Conservation (phyloP, 345 rosid genomes). For the Populus pruinosa region DNA sequence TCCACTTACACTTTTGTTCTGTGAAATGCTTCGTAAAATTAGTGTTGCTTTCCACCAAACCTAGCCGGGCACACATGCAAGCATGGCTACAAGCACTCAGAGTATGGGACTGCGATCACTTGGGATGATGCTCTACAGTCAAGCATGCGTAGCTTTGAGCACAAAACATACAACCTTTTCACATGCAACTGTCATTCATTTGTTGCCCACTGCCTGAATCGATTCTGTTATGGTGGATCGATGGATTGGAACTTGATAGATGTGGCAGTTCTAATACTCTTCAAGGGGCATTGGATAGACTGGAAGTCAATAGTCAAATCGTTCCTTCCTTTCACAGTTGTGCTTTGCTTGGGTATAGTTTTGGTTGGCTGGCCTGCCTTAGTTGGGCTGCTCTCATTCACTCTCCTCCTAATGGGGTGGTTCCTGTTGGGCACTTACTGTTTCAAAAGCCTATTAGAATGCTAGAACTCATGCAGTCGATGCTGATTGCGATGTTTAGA, state of each 20-base stretch:
- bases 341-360: conserved; percentile 47
- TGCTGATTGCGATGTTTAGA: conserved; percentile 7
- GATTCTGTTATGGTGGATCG: conserved; percentile 61
- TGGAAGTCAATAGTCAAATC: conserved; percentile 56
- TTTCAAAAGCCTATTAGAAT: conserved; percentile 48
- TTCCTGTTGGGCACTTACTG: conserved; percentile 65
- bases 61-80: conserved; percentile 75
- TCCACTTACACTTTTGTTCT: conserved; percentile 21
- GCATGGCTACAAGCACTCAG: conserved; percentile 63
- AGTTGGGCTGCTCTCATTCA: conserved; percentile 62
- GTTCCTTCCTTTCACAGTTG: conserved; percentile 66
- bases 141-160: conserved; percentile 56
- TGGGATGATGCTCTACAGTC: conserved; percentile 77
- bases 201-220: conserved; percentile 71
- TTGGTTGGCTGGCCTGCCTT: conserved; percentile 82
- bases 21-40: conserved; percentile 14
- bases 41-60: conserved; percentile 89
- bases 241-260: conserved; percentile 90
- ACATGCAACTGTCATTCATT: conserved; percentile 92
- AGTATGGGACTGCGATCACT: conserved; percentile 61
- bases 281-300: conserved; percentile 67
- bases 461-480: conserved; percentile 27
- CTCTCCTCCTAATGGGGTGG: conserved; percentile 66
- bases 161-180: conserved; percentile 79
- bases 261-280: conserved; percentile 57